Conservation (phyloP, 805 yeast species). For the Isabelozyma heimii region DNA sequence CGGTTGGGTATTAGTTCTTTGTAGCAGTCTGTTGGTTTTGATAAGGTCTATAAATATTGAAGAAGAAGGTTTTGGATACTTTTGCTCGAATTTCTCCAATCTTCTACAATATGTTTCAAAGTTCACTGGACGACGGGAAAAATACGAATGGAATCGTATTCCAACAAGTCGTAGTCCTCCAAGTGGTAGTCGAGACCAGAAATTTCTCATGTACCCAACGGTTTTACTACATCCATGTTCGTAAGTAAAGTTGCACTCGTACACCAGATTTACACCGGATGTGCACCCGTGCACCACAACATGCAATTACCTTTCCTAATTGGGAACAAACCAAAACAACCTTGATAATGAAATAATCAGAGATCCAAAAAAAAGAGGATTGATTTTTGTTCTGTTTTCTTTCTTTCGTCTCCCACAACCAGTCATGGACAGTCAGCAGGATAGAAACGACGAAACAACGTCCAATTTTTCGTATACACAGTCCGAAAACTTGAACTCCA, state of each 20-base stretch:
- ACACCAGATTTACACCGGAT: not conserved
- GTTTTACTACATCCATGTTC: too few relatives aligned
- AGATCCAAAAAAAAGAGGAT: not conserved
- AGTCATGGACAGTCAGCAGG: not conserved
- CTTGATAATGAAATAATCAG: not conserved
- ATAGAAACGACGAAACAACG: not conserved
- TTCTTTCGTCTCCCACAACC: too few relatives aligned
- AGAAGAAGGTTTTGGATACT: not conserved
- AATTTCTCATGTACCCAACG: too few relatives aligned
- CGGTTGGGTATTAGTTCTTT: constrained; percentile 4
- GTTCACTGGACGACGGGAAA: constrained; percentile 21
- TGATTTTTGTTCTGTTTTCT: too few relatives aligned
- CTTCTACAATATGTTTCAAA: constrained; percentile 22
- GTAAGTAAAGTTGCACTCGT: not conserved
- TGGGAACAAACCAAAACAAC: constrained; percentile 2
- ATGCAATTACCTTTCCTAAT: constrained; percentile 11
- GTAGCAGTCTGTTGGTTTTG: constrained; percentile 19
- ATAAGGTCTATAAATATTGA: constrained; percentile 17
- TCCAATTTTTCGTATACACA: constrained; percentile 8
- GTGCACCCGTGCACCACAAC: not conserved
- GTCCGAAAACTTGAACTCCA: constrained; percentile 6
- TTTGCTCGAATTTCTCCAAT: constrained; percentile 5
- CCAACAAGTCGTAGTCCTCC: not conserved
- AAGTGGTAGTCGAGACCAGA: too few relatives aligned
- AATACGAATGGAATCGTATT: constrained; percentile 3